Conservation (phyloP, 1,284 basidiomycete species). For the Earliella scabrosa region DNA sequence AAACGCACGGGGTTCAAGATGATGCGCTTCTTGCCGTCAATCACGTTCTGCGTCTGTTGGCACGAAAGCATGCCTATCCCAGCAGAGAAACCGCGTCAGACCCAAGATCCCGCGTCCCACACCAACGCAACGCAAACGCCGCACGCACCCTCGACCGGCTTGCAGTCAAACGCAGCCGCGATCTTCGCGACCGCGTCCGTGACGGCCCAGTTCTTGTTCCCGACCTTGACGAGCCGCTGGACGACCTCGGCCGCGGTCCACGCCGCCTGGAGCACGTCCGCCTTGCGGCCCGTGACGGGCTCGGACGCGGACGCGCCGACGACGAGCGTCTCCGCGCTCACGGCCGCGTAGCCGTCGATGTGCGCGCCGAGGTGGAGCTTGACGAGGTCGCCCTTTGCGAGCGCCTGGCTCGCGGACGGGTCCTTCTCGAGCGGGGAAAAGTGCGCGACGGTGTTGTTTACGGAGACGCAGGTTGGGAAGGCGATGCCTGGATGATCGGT, state of each 20-base stretch:
- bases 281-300: conserved; percentile 84
- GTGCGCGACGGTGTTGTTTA: conserved; percentile 88
- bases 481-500: conserved; percentile 72
- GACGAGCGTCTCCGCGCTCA: conserved; percentile 91
- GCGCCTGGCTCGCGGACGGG: conserved; percentile 61
- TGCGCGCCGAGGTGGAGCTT: conserved; percentile 97
- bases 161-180: conserved; percentile 78
- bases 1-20: conserved; percentile 76
- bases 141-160: conserved; percentile 86
- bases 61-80: conserved; percentile 84
- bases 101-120: no score
- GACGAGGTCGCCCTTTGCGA: conserved; percentile 92
- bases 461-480: conserved; percentile 92
- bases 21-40: conserved; percentile 97
- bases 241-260: conserved; percentile 92
- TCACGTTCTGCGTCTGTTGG: conserved; percentile 91
- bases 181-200: conserved; percentile 86
- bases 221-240: conserved; percentile 85
- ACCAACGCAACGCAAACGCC: not conserved
- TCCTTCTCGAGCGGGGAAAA: conserved; percentile 85
- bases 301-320: conserved; percentile 75
- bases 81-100: no score
- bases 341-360: conserved; percentile 92
- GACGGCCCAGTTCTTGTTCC: conserved; percentile 94
- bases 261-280: conserved; percentile 93